Percentiles rank a stretch among this genome's conserved stretches.
These are phyloP conservation scores for Cladosporium velox DNA, from an alignment of 2,329 filamentous ascomycete genomes.

Conservation along the genomic window DNA sequence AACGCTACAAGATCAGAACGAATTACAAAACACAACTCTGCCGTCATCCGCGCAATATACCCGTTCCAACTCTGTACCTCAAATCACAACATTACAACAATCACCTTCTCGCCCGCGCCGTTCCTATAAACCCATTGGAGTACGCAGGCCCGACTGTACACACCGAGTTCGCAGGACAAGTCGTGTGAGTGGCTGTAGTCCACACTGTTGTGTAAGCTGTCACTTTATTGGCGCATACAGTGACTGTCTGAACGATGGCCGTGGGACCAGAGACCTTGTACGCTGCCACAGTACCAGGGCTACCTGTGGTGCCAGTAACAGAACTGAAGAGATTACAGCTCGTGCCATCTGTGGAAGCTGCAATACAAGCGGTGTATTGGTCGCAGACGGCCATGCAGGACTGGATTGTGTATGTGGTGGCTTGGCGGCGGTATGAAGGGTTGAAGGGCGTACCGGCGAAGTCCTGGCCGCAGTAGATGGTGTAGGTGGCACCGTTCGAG, in stretches of 20 bases:
- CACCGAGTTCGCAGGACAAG: conserved; percentile 22
- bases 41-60: neutral
- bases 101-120: neutral
- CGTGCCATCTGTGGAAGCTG: conserved; percentile 14
- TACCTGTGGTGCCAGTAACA: conserved; percentile 13
- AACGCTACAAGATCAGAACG: neutral
- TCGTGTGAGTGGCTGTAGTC: conserved; percentile 25
- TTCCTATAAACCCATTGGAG: conserved; percentile 8
- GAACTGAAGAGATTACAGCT: conserved; percentile 19
- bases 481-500: conserved; percentile 19
- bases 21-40: neutral
- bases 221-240: conserved; percentile 21
- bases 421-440: conserved; percentile 1
- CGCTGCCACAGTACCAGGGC: conserved; percentile 10
- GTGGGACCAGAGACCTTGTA: conserved; percentile 17
- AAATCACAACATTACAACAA: neutral
- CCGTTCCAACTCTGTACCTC: neutral
- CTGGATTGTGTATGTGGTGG: conserved; percentile 11
- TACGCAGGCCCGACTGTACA: conserved; percentile 15
- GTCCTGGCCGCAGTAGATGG: conserved; percentile 20
- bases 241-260: conserved; percentile 23
- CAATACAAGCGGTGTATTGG: conserved; percentile 12
- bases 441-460: conserved; percentile 23
- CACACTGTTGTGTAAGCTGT: conserved; percentile 23
- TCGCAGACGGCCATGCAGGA: conserved; percentile 21